Base-by-base conservation (phyloP, 768 basidiomycete species). In the Suillus alpinus region DNA sequence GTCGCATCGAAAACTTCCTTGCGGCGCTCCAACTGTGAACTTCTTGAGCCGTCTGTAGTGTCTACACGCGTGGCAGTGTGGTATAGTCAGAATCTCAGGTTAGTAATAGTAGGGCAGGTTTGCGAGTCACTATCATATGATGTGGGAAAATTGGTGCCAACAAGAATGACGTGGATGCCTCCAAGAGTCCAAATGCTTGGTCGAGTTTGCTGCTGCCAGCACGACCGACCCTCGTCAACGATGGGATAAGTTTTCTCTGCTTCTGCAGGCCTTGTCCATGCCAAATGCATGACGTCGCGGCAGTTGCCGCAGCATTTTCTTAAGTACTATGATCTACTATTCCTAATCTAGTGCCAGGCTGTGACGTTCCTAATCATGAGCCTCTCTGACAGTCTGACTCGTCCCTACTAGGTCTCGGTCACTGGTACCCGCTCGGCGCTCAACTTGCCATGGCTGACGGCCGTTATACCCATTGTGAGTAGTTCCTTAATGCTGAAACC, bases 1-100 rank as follows among this genome's bases (percentile, higher is more conserved):
- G 51, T 69, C 31, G 52, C 62, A 7, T 62, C 59, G n/a, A 68
- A 34, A 3, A 65, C 47, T 7, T 61, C 59, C 32, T 72, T 67
- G 55, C 72, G 74, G 1, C 53, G 66, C 12, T 69, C n/a, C n/a
- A 4, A n/a, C 41, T 43, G 7, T 8, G 18, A 41, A 41, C 9
- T n/a, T 8, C 18, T 41, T 4, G n/a, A 41, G 41, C n/a, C 4
- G n/a, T 41, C 9, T 18, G 34, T 34, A 6, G 34, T 26, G 26
- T 26, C 26, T 26, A 36, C 34, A 36, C 10, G n/a, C n/a, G 34
- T 36, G 34, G 34, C 10, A 10, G 34, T 36, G 34, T 9, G 41
- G n/a, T n/a, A 43, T n/a, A 43, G 9, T n/a, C 9, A 43, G 41
- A 43, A 43, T 43, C 9, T 26, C 26, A 26, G 26, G 26, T 3